Conservation (phyloP, 352 stramenopile species). For the Phytophthora cajani region DNA sequence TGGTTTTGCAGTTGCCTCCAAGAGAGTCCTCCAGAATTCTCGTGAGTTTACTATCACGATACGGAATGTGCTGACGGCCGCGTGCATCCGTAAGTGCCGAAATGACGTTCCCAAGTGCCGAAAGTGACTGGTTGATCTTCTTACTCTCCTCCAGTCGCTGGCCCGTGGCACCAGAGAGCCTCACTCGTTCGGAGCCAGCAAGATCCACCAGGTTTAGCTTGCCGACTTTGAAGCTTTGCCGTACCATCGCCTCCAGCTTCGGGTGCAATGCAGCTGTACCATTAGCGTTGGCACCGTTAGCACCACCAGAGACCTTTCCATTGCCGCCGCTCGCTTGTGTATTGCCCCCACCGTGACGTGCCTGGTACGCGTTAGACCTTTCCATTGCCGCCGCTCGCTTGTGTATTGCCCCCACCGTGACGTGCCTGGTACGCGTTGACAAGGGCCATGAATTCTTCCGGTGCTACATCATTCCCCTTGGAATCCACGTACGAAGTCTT, state of each 20-base stretch:
- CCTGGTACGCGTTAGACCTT: conserved; percentile 64
- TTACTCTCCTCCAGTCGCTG: conserved; percentile 92
- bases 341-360: conserved; percentile 45
- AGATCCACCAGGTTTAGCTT: conserved; percentile 96
- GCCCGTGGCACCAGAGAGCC: conserved; percentile 86
- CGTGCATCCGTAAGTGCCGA: conserved; percentile 88
- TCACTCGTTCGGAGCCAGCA: conserved; percentile 91
- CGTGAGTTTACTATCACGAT: conserved; percentile 95
- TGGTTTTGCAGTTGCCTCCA: conserved; percentile 95
- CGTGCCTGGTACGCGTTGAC: conserved; percentile 79
- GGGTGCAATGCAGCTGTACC: conserved; percentile 53
- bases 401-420: conserved; percentile 35
- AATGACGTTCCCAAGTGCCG: conserved; percentile 92
- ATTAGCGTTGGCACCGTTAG: conserved; percentile 36
- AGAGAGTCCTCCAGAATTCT: conserved; percentile 90
- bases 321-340: conserved; percentile 16
- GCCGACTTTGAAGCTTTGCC: conserved; percentile 94
- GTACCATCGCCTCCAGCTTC: conserved; percentile 89
- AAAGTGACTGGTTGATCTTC: conserved; percentile 95
- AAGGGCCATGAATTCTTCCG: conserved; percentile 87
- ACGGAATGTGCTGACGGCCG: conserved; percentile 92
- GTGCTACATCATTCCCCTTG: conserved; percentile 78
- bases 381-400: conserved; percentile 15
- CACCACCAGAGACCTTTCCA: conserved; percentile 15
- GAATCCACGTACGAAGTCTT: conserved; percentile 90